Base-by-base conservation (phyloP, 768 basidiomycete species). In the Nevesoporus exiguus region DNA sequence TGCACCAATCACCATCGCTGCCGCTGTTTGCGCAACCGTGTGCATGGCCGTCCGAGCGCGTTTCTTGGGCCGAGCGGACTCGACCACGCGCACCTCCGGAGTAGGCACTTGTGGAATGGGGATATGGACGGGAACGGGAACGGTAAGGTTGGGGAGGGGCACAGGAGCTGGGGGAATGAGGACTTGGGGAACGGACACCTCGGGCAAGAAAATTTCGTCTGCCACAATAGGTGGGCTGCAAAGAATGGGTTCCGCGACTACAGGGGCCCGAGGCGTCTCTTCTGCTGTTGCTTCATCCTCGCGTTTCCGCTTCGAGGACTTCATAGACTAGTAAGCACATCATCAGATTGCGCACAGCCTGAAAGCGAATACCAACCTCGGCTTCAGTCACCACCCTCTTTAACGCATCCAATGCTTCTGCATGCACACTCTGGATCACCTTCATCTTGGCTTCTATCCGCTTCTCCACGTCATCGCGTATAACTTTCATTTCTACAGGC, bases 291-390 rank as follows among this genome's bases (percentile, higher is more conserved):
- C 76, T 58, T 74, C 75, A 40, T 77, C 76, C 37, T 54, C 60
- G 46, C 84, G 84, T 71, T 87, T 89, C 55, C 86, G 82, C 72
- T 89, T 88, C 70, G 77, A 71, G 48, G 79, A 76, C 56, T 68
- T 68, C 56, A 70, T 21, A 62, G 56, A 59, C 66, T 67, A 19
- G 7, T 47, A 51, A 57, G 52, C 8, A 53, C 27, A 53, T 58
- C 72, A 66, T 66, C 62, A 64, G 58, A 55, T 44, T 62, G 36
- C 60, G 64, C 61, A 10, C 47, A 41, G 21, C 42, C 37, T 47
- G 46, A 55, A 49, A 52, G 54, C 34, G 43, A 57, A 52, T n/a
- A 24, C 59, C 14, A 1, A 68, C 71, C 52, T 73, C 69, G 3
- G 68, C 66, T 45, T 73, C 64, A 34, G 71, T 64, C 33, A 74